These are phyloP conservation scores for Dipodascus albidus DNA, from an alignment of 805 yeast genomes.

Conservation along the genomic window DNA sequence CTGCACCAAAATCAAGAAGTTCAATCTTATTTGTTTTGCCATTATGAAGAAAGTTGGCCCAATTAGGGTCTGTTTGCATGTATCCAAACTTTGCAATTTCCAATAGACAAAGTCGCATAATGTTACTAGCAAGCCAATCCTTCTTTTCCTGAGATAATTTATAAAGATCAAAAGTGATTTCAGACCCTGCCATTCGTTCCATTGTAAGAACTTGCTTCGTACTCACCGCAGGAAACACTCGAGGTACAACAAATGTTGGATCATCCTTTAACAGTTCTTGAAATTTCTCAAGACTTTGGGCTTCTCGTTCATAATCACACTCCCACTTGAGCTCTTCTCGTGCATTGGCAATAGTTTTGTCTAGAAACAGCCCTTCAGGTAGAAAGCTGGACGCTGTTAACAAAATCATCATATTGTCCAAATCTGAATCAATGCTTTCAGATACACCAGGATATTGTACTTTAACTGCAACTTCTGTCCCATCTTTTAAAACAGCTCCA, in stretches of 20 bases:
- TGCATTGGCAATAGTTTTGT: constrained; percentile 86
- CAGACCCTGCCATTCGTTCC: constrained; percentile 77
- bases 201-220: constrained; percentile 81
- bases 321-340: constrained; percentile 93
- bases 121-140: constrained; percentile 72
- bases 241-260: constrained; percentile 66
- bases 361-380: constrained; percentile 87
- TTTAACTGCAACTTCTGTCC: constrained; percentile 74
- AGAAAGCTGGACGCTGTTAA: constrained; percentile 76
- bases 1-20: constrained; percentile 90
- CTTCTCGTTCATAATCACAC: constrained; percentile 90
- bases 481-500: constrained; percentile 50
- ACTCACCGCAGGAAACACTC: constrained; percentile 63
- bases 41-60: constrained; percentile 95
- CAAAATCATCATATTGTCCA: constrained; percentile 71
- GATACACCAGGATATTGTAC: constrained; percentile 97
- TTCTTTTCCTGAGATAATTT: constrained; percentile 44
- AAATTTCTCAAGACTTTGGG: constrained; percentile 61
- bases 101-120: constrained; percentile 75
- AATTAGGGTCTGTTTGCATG: constrained; percentile 99
- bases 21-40: constrained; percentile 61
- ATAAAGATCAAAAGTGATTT: constrained; percentile 42
- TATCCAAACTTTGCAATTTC: constrained; percentile 78
- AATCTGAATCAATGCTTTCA: constrained; percentile 84
- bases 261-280: constrained; percentile 47